Evolutionary conservation across 352 stramenopile species (phyloP).

Genomic region (Phytophthora tubulina): DNA sequence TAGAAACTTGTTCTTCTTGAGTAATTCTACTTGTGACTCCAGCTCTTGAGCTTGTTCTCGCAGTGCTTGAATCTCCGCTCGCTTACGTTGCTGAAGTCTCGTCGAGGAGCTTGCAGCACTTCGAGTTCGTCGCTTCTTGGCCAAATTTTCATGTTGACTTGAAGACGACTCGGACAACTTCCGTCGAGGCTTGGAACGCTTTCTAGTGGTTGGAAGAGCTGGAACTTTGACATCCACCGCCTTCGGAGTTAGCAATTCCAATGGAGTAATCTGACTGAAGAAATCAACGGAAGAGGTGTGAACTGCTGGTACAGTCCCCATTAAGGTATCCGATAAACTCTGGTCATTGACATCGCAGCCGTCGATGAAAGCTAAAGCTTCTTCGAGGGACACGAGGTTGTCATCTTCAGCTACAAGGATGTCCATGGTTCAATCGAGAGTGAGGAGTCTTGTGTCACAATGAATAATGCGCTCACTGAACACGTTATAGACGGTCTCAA

Average conservation of each 20-base stretch:
- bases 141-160: slow-evolving; percentile 18
- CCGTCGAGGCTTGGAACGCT: neutral
- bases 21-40: slow-evolving; percentile 30
- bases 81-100: slow-evolving; percentile 36
- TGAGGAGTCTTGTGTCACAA: slow-evolving; percentile 9
- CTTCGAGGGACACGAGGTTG: slow-evolving; percentile 33
- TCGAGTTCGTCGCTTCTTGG: slow-evolving; percentile 25
- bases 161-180: slow-evolving; percentile 7
- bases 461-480: slow-evolving; percentile 24
- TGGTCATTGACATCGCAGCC: slow-evolving; percentile 12
- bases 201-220: neutral
- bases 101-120: slow-evolving; percentile 37
- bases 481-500: slow-evolving; percentile 17
- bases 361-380: slow-evolving; percentile 43
- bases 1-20: slow-evolving; percentile 37
- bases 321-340: slow-evolving; percentile 9
- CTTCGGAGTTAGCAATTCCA: slow-evolving; percentile 11
- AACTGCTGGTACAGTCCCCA: neutral
- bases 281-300: slow-evolving; percentile 4
- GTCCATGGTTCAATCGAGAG: slow-evolving; percentile 17
- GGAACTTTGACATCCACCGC: neutral
- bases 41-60: slow-evolving; percentile 35
- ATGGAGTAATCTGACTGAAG: slow-evolving; percentile 1
- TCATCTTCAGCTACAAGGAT: slow-evolving; percentile 37
- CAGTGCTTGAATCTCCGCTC: slow-evolving; percentile 39